Percentiles rank a stretch among this genome's conserved stretches.
phyloP scores from a whole-genome alignment of 129 eudicot species.

The Rutidosis leptorrhynchoides region DNA sequence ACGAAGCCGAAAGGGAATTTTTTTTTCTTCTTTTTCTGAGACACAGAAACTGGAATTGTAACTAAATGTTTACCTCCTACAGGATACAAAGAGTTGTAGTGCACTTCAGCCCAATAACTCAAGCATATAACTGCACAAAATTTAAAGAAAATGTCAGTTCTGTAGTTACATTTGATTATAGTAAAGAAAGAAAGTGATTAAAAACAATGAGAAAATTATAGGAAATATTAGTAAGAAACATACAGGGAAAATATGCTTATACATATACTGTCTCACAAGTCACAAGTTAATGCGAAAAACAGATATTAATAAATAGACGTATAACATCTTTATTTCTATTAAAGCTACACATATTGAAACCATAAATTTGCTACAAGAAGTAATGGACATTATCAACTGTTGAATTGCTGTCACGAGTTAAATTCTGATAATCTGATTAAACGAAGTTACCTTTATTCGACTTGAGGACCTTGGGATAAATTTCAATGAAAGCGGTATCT shows the following conservation, averaged over 20 bases:
- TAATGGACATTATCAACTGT: background rate
- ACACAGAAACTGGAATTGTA: background rate
- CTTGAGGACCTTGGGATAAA: conserved; percentile 51
- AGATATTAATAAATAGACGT: background rate
- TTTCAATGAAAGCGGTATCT: conserved; percentile 57
- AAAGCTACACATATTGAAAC: background rate
- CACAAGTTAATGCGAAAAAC: background rate
- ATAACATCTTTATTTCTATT: background rate
- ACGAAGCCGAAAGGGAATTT: background rate
- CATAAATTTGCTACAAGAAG: background rate
- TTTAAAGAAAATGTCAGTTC: background rate
- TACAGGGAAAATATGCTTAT: background rate
- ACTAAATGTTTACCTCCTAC: conserved; percentile 32
- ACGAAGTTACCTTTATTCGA: conserved; percentile 44
- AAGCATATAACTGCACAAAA: conserved; percentile 43
- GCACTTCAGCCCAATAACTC: conserved; percentile 64
- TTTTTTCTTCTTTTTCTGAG: background rate
- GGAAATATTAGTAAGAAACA: background rate
- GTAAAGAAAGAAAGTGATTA: background rate
- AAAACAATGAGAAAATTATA: background rate
- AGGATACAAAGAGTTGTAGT: conserved; percentile 57
- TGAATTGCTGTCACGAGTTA: background rate
- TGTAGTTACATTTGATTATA: conserved; percentile 5
- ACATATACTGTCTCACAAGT: background rate
- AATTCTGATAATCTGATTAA: background rate